phyloP scores from a whole-genome alignment of 148 eudicot genomes.

The Suaeda aralocaspica region DNA sequence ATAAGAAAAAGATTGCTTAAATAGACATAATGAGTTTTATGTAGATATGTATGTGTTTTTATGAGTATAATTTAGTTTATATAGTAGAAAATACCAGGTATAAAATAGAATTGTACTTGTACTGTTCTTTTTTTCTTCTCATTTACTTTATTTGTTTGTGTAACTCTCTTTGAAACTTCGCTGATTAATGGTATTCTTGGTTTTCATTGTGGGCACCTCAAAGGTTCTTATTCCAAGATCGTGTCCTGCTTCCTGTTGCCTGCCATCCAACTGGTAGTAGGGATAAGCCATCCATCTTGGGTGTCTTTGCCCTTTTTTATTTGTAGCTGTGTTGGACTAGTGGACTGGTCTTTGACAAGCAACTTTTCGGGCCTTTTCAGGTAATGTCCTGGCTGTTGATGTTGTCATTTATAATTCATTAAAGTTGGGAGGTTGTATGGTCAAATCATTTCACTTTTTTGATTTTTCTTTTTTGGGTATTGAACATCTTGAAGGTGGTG shows the following conservation, averaged over 20 bases:
- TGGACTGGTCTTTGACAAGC: conserved; percentile 97
- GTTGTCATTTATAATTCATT: conserved; percentile 1
- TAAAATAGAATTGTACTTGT: background rate
- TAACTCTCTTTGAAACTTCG: too few relatives aligned
- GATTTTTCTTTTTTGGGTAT: background rate
- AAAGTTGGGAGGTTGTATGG: too few relatives aligned
- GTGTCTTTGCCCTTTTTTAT: conserved; percentile 79
- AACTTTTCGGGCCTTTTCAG: conserved; percentile 76
- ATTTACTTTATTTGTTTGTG: background rate
- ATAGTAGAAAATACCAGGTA: too few relatives aligned
- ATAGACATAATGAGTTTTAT: too few relatives aligned
- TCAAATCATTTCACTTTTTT: background rate
- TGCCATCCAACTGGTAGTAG: conserved; percentile 72
- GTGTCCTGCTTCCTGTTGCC: conserved; percentile 75
- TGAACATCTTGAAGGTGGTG: conserved; percentile 66
- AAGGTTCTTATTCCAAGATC: conserved; percentile 66
- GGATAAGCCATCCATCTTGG: conserved; percentile 96
- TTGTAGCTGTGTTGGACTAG: conserved; percentile 92
- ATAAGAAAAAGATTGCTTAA: too few relatives aligned
- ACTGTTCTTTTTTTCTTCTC: background rate
- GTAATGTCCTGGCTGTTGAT: conserved; percentile 17
- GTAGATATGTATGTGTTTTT: too few relatives aligned
- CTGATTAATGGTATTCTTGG: conserved; percentile 20
- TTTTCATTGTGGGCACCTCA: conserved; percentile 21
- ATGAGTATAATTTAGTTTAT: background rate